phyloP scores from a whole-genome alignment of 202 grass and related monocot species.

The Zoysia matrella region DNA sequence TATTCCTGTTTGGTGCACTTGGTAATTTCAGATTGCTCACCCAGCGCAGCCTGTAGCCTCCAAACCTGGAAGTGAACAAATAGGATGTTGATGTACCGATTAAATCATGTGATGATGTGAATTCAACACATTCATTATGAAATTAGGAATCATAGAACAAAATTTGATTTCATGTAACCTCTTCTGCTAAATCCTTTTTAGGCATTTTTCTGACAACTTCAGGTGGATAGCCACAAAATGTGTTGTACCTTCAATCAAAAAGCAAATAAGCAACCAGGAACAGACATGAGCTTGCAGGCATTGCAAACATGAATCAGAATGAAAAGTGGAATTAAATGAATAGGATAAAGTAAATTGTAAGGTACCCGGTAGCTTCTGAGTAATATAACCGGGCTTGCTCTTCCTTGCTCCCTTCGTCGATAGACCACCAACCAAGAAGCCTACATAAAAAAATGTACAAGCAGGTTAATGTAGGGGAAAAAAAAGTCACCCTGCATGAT shows the following conservation, averaged over 20 bases:
- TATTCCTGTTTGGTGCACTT: conserved; percentile 82
- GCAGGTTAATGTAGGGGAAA: neutral
- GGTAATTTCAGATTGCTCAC: conserved; percentile 96
- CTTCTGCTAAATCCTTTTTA: too few species aligned
- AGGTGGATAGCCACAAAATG: conserved; percentile 64
- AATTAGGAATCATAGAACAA: conserved; percentile 10
- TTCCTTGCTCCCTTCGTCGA: conserved; percentile 29
- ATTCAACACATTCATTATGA: neutral
- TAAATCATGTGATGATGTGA: neutral
- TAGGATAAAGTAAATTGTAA: conserved; percentile 20
- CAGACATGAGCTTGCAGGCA: conserved; percentile 10
- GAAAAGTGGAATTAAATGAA: neutral
- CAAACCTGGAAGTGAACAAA: conserved; percentile 71
- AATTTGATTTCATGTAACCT: conserved; percentile 53
- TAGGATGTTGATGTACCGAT: conserved; percentile 19
- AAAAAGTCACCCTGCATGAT: conserved; percentile 9
- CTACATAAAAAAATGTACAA: conserved; percentile 37
- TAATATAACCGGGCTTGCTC: conserved; percentile 86
- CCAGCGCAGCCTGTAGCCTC: conserved; percentile 94
- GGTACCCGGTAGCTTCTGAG: conserved; percentile 76
- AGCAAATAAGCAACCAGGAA: conserved; percentile 45
- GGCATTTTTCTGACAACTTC: too few species aligned
- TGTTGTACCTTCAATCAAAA: conserved; percentile 81
- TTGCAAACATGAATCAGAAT: conserved; percentile 15
- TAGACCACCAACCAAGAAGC: conserved; percentile 17